phyloP scores from a whole-genome alignment of 1,284 basidiomycete species.

The Marasmius sp. region DNA sequence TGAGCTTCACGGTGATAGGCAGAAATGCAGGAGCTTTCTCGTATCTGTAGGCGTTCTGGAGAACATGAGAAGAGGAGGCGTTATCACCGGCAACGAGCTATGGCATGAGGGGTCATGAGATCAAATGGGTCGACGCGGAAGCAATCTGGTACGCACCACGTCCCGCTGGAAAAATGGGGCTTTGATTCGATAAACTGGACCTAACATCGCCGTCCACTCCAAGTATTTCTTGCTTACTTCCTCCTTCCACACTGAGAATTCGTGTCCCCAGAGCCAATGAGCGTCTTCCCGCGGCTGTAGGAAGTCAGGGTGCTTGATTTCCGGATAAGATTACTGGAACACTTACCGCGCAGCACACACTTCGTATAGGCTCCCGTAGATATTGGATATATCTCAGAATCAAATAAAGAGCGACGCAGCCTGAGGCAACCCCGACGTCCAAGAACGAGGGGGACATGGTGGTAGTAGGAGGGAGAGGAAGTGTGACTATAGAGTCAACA shows the following conservation, averaged over 20 bases:
- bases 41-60: slow-evolving; percentile 33
- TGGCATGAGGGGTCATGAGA: neutral
- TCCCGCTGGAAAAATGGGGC: slow-evolving; percentile 37
- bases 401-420: no score
- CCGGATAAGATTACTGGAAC: no score
- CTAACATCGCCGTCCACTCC: slow-evolving; percentile 32
- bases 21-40: slow-evolving; percentile 29
- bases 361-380: no score
- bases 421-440: no score
- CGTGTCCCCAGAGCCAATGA: slow-evolving; percentile 38
- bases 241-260: slow-evolving; percentile 33
- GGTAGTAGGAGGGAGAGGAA: no score
- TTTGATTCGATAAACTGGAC: slow-evolving; percentile 38
- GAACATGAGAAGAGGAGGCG: slow-evolving; percentile 35
- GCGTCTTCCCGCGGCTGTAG: slow-evolving; percentile 3
- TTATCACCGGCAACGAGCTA: slow-evolving; percentile 37
- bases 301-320: neutral
- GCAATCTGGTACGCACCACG: slow-evolving; percentile 28
- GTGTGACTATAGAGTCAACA: no score
- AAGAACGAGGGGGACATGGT: no score
- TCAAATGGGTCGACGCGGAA: neutral
- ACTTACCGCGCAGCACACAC: no score
- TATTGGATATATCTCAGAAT: no score
- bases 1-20: slow-evolving; percentile 24
- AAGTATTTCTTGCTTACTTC: slow-evolving; percentile 35